Percentiles rank a stretch among this genome's conserved stretches.
Conservation (phyloP, 371 early-diverging fungal species). For the Apophysomyces elegans region DNA sequence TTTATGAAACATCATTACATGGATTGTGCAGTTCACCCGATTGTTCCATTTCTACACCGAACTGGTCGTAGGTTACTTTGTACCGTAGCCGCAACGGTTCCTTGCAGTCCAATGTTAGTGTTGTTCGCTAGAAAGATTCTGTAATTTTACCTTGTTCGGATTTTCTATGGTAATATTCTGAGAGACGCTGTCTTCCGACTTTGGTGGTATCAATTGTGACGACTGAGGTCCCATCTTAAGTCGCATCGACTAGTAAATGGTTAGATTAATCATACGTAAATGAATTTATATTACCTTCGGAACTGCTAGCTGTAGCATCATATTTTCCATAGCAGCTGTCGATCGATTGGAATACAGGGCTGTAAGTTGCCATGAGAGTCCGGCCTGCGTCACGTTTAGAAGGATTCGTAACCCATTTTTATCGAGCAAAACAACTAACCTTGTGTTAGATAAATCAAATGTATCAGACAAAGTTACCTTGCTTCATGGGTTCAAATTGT, state of each 20-base stretch:
- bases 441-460: background rate
- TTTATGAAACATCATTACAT: background rate
- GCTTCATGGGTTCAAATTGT: background rate
- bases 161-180: conserved; percentile 63
- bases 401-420: conserved; percentile 66
- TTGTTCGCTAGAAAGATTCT: background rate
- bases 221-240: conserved; percentile 68
- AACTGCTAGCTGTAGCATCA: conserved; percentile 55
- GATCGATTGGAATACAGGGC: conserved; percentile 57
- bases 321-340: conserved; percentile 54
- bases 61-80: conserved; percentile 68
- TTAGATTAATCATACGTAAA: background rate
- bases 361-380: conserved; percentile 28
- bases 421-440: conserved; percentile 56
- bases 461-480: conserved; percentile 2
- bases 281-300: conserved; percentile 45
- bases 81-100: conserved; percentile 70
- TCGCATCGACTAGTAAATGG: conserved; percentile 51
- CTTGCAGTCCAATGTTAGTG: conserved; percentile 25
- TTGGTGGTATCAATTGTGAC: conserved; percentile 57
- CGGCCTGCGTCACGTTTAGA: conserved; percentile 36
- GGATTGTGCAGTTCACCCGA: conserved; percentile 55
- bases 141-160: conserved; percentile 43
- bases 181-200: conserved; percentile 57
- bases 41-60: conserved; percentile 76